Evolutionary conservation across 768 basidiomycete species (phyloP), one percentile per base, ranked within the genome.

Genomic region (Mycena olivaceomarginata): DNA sequence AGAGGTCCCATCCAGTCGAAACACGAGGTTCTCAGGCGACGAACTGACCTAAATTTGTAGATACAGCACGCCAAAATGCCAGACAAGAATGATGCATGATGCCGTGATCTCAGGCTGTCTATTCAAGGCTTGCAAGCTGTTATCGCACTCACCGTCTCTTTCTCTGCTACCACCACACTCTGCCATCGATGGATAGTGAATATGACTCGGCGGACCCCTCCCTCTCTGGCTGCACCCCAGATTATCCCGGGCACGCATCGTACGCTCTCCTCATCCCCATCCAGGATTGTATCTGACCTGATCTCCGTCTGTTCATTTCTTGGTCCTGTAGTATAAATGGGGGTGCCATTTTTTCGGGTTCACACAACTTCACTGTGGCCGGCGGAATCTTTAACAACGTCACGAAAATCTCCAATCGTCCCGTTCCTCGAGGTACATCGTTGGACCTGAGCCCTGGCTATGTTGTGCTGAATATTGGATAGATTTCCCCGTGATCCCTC

Each of bases 401-500:
- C 60, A 62, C 59, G 10, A 60, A 31, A 31, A 59, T 12, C 60
- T 18, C 39, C 25, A 16, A 16, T 39, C 11, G 16, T 18, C 18
- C 60, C 12, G 60, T 12, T 62, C 0, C 16, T 20, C 37, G 15
- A 39, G 39, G 12, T 62, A 6, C 15, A 4, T 39, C 37, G 13
- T 15, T 59, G 25, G 11, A 8, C 15, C 16, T 10, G 15, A 6
- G 18, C 10, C 18, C 37, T 18, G 48, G 18, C 15, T 51, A 51
- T 51, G 48, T 6, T 16, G 48, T 51, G 48, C 15, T 62, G 60
- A 62, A 39, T 62, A 62, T 40, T 39, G 31, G 37, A 20, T 51
- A 70, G 70, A 70, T 18, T 70, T 70, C 37, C 59, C 57, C 7
- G 41, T 45, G 12, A 63, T 70, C 11, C 59, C 60, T 5, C 20